These are phyloP conservation scores for Thelonectria olida DNA, from an alignment of 2,329 filamentous ascomycete genomes.

Conservation along the genomic window DNA sequence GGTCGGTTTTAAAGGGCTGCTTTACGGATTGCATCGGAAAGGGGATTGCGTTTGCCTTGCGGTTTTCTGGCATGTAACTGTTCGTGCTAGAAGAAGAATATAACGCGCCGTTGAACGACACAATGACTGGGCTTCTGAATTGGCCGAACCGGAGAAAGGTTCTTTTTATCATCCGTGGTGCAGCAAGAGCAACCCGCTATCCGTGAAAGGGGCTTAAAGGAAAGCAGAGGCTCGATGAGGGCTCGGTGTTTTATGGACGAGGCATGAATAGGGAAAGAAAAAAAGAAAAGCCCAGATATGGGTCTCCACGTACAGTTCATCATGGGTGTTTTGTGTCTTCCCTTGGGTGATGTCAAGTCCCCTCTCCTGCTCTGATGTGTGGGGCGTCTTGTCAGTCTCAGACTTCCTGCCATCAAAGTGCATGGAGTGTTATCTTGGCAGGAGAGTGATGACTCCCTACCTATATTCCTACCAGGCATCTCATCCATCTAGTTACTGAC, in stretches of 20 bases:
- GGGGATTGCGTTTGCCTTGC: constrained; percentile 43
- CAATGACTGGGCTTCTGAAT: constrained; percentile 35
- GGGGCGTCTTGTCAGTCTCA: too few relatives aligned
- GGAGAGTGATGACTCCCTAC: too few relatives aligned
- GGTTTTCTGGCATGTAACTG: constrained; percentile 40
- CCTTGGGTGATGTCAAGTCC: background rate
- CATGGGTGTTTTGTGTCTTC: background rate
- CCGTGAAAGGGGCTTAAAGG: constrained; percentile 27
- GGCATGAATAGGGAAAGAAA: constrained; percentile 32
- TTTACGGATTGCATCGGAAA: constrained; percentile 45
- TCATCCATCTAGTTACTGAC: too few relatives aligned
- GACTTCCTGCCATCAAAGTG: too few relatives aligned
- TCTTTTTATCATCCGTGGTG: constrained; percentile 12
- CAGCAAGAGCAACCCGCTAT: constrained; percentile 16
- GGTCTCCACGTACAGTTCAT: constrained; percentile 10
- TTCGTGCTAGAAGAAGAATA: constrained; percentile 40
- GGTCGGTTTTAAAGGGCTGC: constrained; percentile 41
- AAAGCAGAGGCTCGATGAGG: constrained; percentile 18
- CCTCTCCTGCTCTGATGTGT: too few relatives aligned
- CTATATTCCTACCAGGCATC: too few relatives aligned
- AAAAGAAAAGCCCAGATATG: constrained; percentile 26
- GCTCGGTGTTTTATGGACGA: constrained; percentile 28
- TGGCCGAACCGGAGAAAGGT: constrained; percentile 13
- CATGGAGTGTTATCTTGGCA: too few relatives aligned
- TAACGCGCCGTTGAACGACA: constrained; percentile 44